phyloP scores from a whole-genome alignment of 192 early-diverging fungal species.

The Glomus cerebriforme region DNA sequence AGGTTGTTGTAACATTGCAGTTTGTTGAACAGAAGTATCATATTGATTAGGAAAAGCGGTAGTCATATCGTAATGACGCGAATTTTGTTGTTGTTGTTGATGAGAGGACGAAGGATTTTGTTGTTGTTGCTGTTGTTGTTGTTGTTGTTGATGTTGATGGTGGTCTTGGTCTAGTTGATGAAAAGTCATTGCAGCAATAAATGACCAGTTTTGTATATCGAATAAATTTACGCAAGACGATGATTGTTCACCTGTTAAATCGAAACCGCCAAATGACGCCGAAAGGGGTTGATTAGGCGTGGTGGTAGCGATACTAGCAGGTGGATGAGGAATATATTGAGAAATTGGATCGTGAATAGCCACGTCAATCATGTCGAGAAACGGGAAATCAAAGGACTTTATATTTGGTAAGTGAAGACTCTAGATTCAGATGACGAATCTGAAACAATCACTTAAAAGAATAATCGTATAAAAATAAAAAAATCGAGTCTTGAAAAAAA shows the following conservation, averaged over 20 bases:
- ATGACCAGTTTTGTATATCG: neutral
- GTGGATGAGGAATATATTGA: neutral
- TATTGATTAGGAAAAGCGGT: neutral
- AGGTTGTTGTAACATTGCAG: neutral
- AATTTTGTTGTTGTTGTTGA: neutral
- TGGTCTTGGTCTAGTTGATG: neutral
- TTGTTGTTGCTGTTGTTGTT: too few relatives aligned
- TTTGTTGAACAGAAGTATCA: neutral
- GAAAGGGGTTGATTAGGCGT: neutral
- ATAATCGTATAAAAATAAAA: neutral
- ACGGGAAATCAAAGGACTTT: neutral
- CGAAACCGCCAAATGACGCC: slow-evolving; percentile 13
- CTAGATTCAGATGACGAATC: slow-evolving; percentile 6
- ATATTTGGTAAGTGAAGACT: slow-evolving; percentile 4
- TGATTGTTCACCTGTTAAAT: slow-evolving; percentile 3
- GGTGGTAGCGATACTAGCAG: slow-evolving; percentile 5
- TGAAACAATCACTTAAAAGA: slow-evolving; percentile 14
- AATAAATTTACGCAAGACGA: neutral
- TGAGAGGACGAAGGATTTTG: neutral
- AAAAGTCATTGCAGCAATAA: neutral
- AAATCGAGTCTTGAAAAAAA: neutral
- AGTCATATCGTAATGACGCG: neutral
- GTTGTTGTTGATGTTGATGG: neutral
- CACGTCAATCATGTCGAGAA: slow-evolving; percentile 21
- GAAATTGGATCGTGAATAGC: slow-evolving; percentile 7